Conservation (phyloP, 2,329 filamentous ascomycete species). For the Stagonosporopsis vannaccii region DNA sequence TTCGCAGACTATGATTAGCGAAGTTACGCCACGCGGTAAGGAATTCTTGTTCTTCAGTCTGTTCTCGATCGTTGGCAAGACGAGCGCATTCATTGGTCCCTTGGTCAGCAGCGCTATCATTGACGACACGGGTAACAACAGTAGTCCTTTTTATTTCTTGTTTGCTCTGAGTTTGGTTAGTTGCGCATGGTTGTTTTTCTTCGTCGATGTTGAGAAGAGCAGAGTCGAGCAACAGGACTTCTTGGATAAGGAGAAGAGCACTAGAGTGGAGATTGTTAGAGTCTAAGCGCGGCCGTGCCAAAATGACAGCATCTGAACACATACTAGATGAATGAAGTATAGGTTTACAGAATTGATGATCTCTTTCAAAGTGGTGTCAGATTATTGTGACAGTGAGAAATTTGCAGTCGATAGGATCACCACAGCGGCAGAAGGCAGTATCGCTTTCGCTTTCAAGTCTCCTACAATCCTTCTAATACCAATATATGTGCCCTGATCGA, state of each 20-base stretch:
- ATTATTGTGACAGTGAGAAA: not conserved
- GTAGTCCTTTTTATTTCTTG: slow-evolving; percentile 71
- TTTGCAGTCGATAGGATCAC: not conserved
- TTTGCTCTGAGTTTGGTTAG: slow-evolving; percentile 35
- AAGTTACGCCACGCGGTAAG: slow-evolving; percentile 71
- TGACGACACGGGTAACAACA: slow-evolving; percentile 66
- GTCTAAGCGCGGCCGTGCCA: not conserved
- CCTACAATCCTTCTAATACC: not conserved
- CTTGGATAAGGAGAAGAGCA: slow-evolving; percentile 32
- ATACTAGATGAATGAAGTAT: not conserved
- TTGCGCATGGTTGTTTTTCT: slow-evolving; percentile 32
- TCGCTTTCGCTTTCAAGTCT: not conserved
- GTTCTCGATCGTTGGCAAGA: slow-evolving; percentile 74
- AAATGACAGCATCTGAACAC: not conserved
- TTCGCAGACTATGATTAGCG: slow-evolving; percentile 74
- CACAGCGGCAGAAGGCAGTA: too few relatives aligned
- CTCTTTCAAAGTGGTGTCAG: not conserved
- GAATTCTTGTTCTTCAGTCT: slow-evolving; percentile 75
- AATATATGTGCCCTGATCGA: not conserved
- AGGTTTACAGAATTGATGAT: not conserved
- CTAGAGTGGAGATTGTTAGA: slow-evolving; percentile 1
- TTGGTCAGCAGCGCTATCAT: slow-evolving; percentile 74
- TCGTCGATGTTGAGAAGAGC: slow-evolving; percentile 35
- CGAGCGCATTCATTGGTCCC: slow-evolving; percentile 71
- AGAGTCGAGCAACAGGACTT: slow-evolving; percentile 35